A percentile compares a stretch with the other conserved stretches of the same genome.
Conservation (phyloP, 192 early-diverging fungal genomes). For the Chytriomyces confervae region DNA sequence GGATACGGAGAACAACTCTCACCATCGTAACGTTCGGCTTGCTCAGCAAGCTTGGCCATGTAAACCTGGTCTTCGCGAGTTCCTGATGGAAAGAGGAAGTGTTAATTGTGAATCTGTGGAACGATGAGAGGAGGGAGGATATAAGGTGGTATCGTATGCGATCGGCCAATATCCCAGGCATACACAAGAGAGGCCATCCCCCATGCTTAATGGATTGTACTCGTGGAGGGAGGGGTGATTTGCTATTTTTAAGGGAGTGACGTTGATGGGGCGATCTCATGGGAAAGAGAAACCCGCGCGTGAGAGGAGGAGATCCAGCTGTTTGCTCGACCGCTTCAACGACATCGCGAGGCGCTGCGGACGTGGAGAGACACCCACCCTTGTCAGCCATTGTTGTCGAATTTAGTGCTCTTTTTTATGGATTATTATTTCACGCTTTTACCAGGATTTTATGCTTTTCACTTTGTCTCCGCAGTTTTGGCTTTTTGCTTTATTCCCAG, state of each 20-base stretch:
- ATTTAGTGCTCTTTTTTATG: neutral
- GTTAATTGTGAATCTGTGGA: neutral
- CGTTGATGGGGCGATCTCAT: neutral
- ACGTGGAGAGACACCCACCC: slow-evolving; percentile 18
- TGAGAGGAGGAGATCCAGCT: neutral
- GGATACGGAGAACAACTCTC: slow-evolving; percentile 40
- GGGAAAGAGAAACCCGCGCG: neutral
- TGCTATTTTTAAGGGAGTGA: neutral
- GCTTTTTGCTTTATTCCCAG: too few relatives aligned
- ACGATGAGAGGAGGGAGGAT: neutral
- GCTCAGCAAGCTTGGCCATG: slow-evolving; percentile 99
- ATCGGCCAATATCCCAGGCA: neutral
- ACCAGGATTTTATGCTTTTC: too few relatives aligned
- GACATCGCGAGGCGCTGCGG: neutral
- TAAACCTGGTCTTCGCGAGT: slow-evolving; percentile 81
- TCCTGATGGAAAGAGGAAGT: slow-evolving; percentile 30
- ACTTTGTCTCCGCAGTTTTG: too few relatives aligned
- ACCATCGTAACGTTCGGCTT: slow-evolving; percentile 99
- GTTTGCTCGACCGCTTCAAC: neutral
- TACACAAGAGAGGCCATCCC: neutral
- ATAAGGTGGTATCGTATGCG: too few relatives aligned
- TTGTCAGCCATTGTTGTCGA: slow-evolving; percentile 32
- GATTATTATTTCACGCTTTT: too few relatives aligned
- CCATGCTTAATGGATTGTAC: neutral
- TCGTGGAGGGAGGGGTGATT: neutral